Base-by-base conservation (phyloP, 2,329 filamentous ascomycete species). In the Lomentospora prolificans region DNA sequence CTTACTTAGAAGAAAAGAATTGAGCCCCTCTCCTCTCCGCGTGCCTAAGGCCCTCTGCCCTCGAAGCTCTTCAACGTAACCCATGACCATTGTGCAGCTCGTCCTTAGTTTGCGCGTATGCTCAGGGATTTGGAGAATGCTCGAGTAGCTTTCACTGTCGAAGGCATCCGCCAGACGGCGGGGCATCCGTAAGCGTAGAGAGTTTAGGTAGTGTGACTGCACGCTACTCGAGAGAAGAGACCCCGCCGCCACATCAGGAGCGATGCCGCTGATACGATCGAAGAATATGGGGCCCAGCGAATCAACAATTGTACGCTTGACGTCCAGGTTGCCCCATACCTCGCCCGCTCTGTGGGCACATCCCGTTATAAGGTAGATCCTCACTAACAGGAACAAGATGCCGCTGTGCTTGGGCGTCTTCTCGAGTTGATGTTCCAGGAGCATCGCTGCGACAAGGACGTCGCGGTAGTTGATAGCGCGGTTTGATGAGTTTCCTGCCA, bases 281-380 rank as follows among this genome's bases (percentile, higher is more conserved):
- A 78, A 76, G 57, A 80, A 80, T 1, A 80, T 66, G 0, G 78
- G 75, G 2, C 71, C 78, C 0, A 83, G 69, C 0, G 78, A 76
- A 59, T 82, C 79, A n/a, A 80, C 74, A 27, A 81, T 78, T 0
- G 77, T 78, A 22, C 79, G 73, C 65, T 83, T 83, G 2, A 83
- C 74, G 3, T 73, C 77, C 8, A 81, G 69, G 0, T 70, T 70
- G 9, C 71, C 67, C 78, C 79, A 82, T 2, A 79, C 64, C 31
- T 74, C 64, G 24, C 73, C 67, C 0, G 76, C 76, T 17, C 71
- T 70, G 1, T 74, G 69, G 0, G 71, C 71, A 10, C 75, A 78
- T 6, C 79, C 79, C 5, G 81, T 66, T 3, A 75, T 64, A 8
- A 80, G 66, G 53, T 80, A 77, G 2, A 82, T 62, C 55, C 78